phyloP scores from a whole-genome alignment of 441 rosid species.

The Flueggea neowawraea region DNA sequence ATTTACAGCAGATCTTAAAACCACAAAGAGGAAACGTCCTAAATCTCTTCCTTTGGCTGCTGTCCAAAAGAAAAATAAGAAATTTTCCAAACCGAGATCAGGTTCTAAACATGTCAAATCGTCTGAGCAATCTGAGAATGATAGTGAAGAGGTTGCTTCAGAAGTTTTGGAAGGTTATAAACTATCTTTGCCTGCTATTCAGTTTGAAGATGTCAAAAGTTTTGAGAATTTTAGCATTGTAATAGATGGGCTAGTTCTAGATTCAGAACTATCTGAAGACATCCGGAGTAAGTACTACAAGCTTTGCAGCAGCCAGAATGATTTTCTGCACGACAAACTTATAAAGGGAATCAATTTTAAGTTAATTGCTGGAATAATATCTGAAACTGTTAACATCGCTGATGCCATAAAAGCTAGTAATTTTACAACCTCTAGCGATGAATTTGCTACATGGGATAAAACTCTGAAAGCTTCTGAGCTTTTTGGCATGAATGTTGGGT shows the following conservation, averaged over 20 bases:
- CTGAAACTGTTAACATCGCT: conserved; percentile 54
- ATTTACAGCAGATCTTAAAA: conserved; percentile 14
- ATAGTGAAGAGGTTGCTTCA: conserved; percentile 65
- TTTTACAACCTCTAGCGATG: conserved; percentile 41
- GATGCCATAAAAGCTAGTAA: conserved; percentile 52
- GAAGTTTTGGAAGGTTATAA: conserved; percentile 67
- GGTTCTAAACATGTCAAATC: conserved; percentile 23
- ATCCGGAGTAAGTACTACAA: conserved; percentile 45
- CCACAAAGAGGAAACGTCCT: conserved; percentile 36
- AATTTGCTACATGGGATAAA: conserved; percentile 54
- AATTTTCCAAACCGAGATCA: conserved; percentile 22
- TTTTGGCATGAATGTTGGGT: conserved; percentile 66
- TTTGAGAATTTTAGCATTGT: conserved; percentile 46
- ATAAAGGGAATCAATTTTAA: conserved; percentile 45
- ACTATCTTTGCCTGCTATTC: conserved; percentile 35
- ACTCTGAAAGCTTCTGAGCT: conserved; percentile 57
- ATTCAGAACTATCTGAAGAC: conserved; percentile 53
- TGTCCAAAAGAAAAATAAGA: conserved; percentile 42
- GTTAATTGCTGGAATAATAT: conserved; percentile 47
- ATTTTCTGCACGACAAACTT: conserved; percentile 54
- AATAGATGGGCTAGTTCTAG: conserved; percentile 44
- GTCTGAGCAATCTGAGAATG: conserved; percentile 55
- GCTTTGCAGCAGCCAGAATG: conserved; percentile 56
- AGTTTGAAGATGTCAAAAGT: conserved; percentile 36
- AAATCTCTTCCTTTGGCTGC: conserved; percentile 45